Conservation (phyloP, 495 filamentous ascomycete species). For the Geoglossum glabrum region DNA sequence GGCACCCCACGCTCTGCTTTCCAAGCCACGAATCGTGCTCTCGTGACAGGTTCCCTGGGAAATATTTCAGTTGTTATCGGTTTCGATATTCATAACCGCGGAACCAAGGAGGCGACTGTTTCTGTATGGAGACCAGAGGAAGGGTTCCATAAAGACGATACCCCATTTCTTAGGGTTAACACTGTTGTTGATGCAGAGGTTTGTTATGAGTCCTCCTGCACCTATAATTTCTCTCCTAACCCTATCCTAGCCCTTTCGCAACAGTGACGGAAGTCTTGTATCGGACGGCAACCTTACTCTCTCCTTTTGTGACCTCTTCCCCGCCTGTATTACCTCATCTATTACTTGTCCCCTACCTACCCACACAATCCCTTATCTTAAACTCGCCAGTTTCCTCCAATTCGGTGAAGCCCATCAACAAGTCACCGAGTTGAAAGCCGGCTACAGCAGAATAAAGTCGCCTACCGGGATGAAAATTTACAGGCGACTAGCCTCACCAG, state of each 20-base stretch:
- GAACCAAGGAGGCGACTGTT: not conserved
- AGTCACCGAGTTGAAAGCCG: not conserved
- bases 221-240: not conserved
- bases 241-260: not conserved
- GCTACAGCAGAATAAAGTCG: not conserved
- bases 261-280: not conserved
- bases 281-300: not conserved
- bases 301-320: not conserved
- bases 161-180: not conserved
- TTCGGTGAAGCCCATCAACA: not conserved
- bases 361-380: not conserved
- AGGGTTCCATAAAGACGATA: not conserved
- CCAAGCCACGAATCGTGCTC: too few relatives aligned
- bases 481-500: not conserved
- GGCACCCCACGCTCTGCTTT: too few relatives aligned
- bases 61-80: conserved; percentile 15
- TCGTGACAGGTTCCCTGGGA: too few relatives aligned
- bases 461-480: not conserved
- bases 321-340: not conserved
- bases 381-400: not conserved
- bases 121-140: not conserved
- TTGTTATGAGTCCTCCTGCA: not conserved
- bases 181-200: not conserved
- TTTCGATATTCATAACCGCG: conserved; percentile 16
- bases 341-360: not conserved